phyloP scores from a whole-genome alignment of 257 asterid genomes.

The Nicotiana attenuata region DNA sequence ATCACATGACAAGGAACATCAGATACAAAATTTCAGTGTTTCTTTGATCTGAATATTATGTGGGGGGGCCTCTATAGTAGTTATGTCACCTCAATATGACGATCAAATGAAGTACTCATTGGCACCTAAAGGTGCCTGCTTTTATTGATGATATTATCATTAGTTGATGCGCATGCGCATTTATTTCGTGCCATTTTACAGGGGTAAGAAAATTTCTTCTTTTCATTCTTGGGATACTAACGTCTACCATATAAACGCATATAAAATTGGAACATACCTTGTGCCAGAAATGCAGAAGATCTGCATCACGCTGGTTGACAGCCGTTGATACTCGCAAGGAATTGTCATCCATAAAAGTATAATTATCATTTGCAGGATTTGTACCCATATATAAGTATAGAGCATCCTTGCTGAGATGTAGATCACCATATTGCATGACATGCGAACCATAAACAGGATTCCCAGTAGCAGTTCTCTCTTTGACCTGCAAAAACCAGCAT shows the following conservation, averaged over 20 bases:
- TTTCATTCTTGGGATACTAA: not conserved
- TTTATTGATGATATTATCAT: not conserved
- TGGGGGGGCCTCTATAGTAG: not conserved
- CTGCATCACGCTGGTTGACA: constrained; percentile 91
- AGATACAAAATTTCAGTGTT: not conserved
- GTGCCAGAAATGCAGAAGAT: constrained; percentile 86
- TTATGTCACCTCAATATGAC: not conserved
- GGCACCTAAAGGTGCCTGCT: not conserved
- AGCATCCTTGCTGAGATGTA: constrained; percentile 39
- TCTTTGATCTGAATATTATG: not conserved
- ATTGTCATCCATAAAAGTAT: constrained; percentile 47
- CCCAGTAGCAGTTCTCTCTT: constrained; percentile 57
- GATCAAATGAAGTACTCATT: not conserved
- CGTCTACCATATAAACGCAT: not conserved
- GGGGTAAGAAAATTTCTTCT: not conserved
- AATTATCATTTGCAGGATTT: constrained; percentile 76
- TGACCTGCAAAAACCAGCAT: constrained; percentile 44
- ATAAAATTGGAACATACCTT: constrained; percentile 42
- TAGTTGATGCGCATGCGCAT: not conserved
- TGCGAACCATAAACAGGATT: constrained; percentile 71
- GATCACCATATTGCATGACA: constrained; percentile 90
- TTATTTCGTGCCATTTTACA: not conserved
- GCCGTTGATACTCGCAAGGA: constrained; percentile 39
- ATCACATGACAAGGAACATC: not conserved
- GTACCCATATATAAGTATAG: constrained; percentile 70